Conservation (phyloP, 164 flowering plant genomes). For the Stephania yunnanensis region DNA sequence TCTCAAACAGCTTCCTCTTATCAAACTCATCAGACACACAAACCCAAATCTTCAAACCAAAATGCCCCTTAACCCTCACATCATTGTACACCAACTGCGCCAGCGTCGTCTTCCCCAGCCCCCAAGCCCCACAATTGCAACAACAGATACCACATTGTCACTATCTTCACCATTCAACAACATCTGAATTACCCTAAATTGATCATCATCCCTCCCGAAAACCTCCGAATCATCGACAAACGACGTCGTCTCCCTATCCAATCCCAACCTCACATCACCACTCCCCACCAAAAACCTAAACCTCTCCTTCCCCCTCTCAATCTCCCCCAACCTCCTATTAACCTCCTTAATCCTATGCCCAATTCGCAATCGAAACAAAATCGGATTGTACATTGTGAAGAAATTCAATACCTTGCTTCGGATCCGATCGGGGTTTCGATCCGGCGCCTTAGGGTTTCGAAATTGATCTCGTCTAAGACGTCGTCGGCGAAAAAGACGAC, state of each 20-base stretch:
- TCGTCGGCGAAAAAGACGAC: neutral
- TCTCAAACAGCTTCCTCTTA: neutral
- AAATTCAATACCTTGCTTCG: neutral
- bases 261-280: neutral
- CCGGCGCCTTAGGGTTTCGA: neutral
- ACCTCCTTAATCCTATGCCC: neutral
- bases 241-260: neutral
- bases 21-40: slow-evolving; percentile 1
- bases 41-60: neutral
- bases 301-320: neutral
- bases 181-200: neutral
- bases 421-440: neutral
- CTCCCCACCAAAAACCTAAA: neutral
- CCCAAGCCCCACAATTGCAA: neutral
- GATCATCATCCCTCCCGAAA: neutral
- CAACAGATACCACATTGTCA: neutral
- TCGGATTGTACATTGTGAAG: neutral
- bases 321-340: neutral
- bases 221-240: neutral
- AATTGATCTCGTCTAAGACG: neutral
- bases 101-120: slow-evolving; percentile 3
- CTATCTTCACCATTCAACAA: neutral
- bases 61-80: neutral
- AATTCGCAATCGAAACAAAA: neutral
- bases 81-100: neutral